These are phyloP conservation scores for Aureobasidium sp. DNA, from an alignment of 2,329 filamentous ascomycete genomes.

Conservation along the genomic window DNA sequence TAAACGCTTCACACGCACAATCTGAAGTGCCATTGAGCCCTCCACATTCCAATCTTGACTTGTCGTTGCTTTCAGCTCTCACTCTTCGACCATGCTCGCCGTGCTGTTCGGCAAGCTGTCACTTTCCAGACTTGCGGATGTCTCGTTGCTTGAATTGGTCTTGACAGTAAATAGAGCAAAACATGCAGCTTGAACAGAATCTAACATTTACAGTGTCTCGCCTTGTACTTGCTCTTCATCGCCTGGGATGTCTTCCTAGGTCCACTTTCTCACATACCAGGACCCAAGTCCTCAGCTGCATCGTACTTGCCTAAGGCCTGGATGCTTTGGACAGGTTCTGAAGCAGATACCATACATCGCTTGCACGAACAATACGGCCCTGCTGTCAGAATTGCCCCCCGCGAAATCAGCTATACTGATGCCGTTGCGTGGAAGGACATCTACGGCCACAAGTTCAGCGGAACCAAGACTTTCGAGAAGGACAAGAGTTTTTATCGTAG, in stretches of 20 bases:
- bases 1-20: too few relatives aligned
- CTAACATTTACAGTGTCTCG: not conserved
- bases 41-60: too few relatives aligned
- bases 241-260: constrained; percentile 39
- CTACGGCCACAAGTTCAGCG: constrained; percentile 10
- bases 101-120: too few relatives aligned
- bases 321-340: constrained; percentile 16
- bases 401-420: constrained; percentile 41
- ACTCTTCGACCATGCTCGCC: too few relatives aligned
- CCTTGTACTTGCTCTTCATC: not conserved
- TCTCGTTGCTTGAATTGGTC: not conserved
- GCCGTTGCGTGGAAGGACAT: constrained; percentile 39
- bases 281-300: constrained; percentile 31
- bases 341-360: constrained; percentile 15
- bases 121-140: too few relatives aligned
- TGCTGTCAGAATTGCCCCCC: constrained; percentile 42
- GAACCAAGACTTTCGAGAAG: constrained; percentile 22
- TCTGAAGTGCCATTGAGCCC: too few relatives aligned
- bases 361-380: constrained; percentile 39
- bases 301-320: constrained; percentile 26
- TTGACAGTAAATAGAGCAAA: not conserved
- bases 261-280: constrained; percentile 38
- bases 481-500: constrained; percentile 39
- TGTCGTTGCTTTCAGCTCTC: too few relatives aligned
- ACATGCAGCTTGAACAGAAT: not conserved